Evolutionary conservation across 139 green algal species (phyloP), one percentile per base, ranked within the genome.

Genomic region (Chlamydomonas asymmetrica): DNA sequence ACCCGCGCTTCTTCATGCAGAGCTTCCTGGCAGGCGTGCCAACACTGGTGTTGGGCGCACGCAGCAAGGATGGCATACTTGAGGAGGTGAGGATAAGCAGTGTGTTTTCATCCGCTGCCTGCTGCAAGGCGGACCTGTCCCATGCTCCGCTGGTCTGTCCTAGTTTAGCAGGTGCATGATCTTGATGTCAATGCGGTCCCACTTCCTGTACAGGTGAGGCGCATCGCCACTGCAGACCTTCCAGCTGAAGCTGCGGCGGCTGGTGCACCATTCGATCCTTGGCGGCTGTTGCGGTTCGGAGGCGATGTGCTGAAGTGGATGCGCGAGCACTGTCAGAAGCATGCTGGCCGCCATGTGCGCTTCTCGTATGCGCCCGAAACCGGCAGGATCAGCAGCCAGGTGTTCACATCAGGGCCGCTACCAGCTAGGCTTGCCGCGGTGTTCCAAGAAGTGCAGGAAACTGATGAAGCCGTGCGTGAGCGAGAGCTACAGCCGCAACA

Each of bases 11-110:
- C 78, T 86, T 80, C 80, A 41, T 89, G 39, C 84, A 88, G 76
- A 77, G 56, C 40, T 86, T 76, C 76, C 80, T 88, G 64, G 83
- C 79, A 18, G 86, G 83, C 13, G 78, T 91, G 9, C 68, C 81
- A 34, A 78, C 76, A 1, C 57, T 91, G 32, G 74, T 83, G 52
- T 61, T 88, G 50, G 86, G 83, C 1, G 79, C 41, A 0, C 65
- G 86, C 2, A 81, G 89, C 63, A 48, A 84, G 0, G 27, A 49
- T 20, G 86, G 86, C 29, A 57, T 63, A n/a, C 57, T 91, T 6
- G 52, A 50, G 3, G 65, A 88, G 79, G 79, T 82, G 54, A 3
- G 63, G n/a, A n/a, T n/a, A n/a, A n/a, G n/a, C n/a, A n/a, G n/a
- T n/a, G n/a, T n/a, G n/a, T n/a, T n/a, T n/a, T n/a, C n/a, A n/a